phyloP scores from a whole-genome alignment of 2,329 filamentous ascomycete genomes.

The Penicillium verrucosum region DNA sequence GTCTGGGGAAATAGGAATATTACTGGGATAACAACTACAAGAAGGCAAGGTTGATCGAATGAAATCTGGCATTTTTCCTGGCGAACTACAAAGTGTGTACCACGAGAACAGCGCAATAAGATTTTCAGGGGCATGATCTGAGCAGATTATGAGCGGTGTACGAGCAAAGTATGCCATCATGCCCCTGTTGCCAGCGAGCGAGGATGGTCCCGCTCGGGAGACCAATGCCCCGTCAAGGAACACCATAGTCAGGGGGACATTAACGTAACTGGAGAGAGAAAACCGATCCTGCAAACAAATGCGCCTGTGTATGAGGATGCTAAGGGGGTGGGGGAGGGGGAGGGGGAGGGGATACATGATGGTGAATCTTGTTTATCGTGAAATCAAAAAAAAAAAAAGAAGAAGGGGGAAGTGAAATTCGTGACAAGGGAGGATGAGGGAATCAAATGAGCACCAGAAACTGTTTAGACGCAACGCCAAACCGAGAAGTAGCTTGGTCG shows the following conservation, averaged over 20 bases:
- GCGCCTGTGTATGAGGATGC: slow-evolving; percentile 44
- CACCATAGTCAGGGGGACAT: slow-evolving; percentile 17
- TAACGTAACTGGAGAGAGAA: slow-evolving; percentile 23
- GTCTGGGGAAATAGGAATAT: not conserved
- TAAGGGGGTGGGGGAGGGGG: slow-evolving; percentile 27
- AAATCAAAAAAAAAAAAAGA: slow-evolving; percentile 27
- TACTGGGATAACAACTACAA: not conserved
- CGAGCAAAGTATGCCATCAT: slow-evolving; percentile 7
- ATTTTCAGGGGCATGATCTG: slow-evolving; percentile 12
- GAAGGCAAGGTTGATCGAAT: not conserved
- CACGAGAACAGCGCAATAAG: slow-evolving; percentile 10
- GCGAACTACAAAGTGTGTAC: slow-evolving; percentile 16
- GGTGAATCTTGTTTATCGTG: slow-evolving; percentile 49
- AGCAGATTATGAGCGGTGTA: slow-evolving; percentile 7
- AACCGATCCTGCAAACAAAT: slow-evolving; percentile 34
- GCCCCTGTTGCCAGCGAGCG: slow-evolving; percentile 14
- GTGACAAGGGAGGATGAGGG: slow-evolving; percentile 14
- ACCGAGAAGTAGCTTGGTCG: not conserved
- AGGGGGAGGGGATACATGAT: slow-evolving; percentile 44
- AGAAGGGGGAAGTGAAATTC: slow-evolving; percentile 13
- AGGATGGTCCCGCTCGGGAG: slow-evolving; percentile 8
- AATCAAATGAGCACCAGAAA: slow-evolving; percentile 10
- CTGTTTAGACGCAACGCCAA: slow-evolving; percentile 1
- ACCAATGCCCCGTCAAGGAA: slow-evolving; percentile 14
- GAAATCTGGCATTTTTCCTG: slow-evolving; percentile 19